Evolutionary conservation across 768 basidiomycete species (phyloP).

Genomic region (Lyophyllum semitale): DNA sequence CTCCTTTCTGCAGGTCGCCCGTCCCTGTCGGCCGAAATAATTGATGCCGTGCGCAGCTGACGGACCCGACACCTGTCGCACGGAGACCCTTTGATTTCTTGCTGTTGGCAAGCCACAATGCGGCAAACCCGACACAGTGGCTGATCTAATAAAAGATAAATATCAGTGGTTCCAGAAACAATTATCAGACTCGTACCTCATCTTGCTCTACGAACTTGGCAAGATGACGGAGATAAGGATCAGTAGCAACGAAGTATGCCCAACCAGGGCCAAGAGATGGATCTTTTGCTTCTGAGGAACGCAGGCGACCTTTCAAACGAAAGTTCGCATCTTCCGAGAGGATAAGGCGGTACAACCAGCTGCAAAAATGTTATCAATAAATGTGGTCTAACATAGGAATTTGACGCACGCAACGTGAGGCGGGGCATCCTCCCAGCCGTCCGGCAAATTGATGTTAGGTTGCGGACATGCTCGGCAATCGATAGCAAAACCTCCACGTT

Average conservation of each 20-base stretch:
- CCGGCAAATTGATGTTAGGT: not conserved
- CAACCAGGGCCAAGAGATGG: not conserved
- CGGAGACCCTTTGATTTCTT: constrained; percentile 21
- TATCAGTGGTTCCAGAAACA: no score
- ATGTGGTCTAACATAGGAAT: no score
- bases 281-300: no score
- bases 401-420: no score
- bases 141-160: constrained; percentile 1
- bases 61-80: constrained; percentile 24
- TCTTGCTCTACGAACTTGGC: constrained; percentile 11
- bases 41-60: constrained; percentile 17
- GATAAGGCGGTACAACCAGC: not conserved
- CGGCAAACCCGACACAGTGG: constrained; percentile 17
- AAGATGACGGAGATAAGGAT: constrained; percentile 9
- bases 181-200: constrained; percentile 4
- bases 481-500: not conserved
- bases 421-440: not conserved
- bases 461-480: not conserved
- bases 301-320: no score
- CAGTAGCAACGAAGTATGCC: not conserved
- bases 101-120: constrained; percentile 23
- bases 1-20: no score
- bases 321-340: not conserved
- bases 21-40: not conserved
- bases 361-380: not conserved